Conservation (phyloP, 2,329 filamentous ascomycete genomes). For the Escovopsis sp. region DNA sequence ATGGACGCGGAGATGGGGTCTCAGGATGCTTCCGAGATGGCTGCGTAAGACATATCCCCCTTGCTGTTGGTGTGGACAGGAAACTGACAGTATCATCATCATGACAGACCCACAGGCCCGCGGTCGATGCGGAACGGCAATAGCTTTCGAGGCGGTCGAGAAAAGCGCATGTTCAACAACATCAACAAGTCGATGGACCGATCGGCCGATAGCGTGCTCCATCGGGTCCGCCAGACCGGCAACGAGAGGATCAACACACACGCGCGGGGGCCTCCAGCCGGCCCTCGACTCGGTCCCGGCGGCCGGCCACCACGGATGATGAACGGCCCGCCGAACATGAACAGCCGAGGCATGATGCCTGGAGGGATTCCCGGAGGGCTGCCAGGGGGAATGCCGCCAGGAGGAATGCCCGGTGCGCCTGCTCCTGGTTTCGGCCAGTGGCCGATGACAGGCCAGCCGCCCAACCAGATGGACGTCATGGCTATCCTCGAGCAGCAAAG, state of each 20-base stretch:
- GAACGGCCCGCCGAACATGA: slow-evolving; percentile 35
- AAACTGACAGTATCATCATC: not conserved
- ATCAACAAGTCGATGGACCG: slow-evolving; percentile 73
- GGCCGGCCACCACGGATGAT: slow-evolving; percentile 31
- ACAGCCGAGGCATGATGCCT: slow-evolving; percentile 26
- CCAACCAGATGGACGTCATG: slow-evolving; percentile 41
- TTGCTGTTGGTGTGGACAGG: not conserved
- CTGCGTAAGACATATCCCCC: slow-evolving; percentile 35
- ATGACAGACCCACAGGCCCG: slow-evolving; percentile 69
- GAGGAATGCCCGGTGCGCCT: slow-evolving; percentile 2
- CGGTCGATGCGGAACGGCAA: slow-evolving; percentile 79
- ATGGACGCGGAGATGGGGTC: slow-evolving; percentile 64
- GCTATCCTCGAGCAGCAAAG: slow-evolving; percentile 81
- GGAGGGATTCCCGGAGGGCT: too few relatives aligned
- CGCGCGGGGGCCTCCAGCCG: slow-evolving; percentile 52
- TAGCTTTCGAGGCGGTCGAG: slow-evolving; percentile 43
- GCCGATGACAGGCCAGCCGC: slow-evolving; percentile 25
- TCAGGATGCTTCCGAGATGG: slow-evolving; percentile 31
- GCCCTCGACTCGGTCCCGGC: slow-evolving; percentile 44
- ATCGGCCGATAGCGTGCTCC: slow-evolving; percentile 56
- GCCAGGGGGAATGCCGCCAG: too few relatives aligned
- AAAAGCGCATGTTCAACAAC: slow-evolving; percentile 74
- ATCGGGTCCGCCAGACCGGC: slow-evolving; percentile 61
- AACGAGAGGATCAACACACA: slow-evolving; percentile 73
- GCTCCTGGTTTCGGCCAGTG: slow-evolving; percentile 4